Conservation (phyloP, 345 rosid species). For the Populus nigra region DNA sequence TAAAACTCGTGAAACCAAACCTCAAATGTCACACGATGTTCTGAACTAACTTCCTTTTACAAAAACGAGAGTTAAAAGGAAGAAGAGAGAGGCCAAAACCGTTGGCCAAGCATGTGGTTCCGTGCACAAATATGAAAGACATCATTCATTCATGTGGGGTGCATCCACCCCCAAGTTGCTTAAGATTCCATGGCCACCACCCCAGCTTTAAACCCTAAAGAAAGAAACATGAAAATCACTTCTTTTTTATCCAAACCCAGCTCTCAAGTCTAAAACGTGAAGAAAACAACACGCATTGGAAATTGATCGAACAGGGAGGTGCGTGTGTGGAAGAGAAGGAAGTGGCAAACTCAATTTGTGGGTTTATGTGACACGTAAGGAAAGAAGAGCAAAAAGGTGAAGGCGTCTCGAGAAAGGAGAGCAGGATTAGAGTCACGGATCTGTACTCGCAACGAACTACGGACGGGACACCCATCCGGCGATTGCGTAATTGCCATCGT, state of each 20-base stretch:
- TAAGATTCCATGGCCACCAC: too few species aligned
- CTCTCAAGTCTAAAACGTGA: not conserved
- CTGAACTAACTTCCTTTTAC: too few species aligned
- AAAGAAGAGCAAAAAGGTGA: not conserved
- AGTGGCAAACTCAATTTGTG: fast-evolving
- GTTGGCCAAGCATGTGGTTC: too few species aligned
- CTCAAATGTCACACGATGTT: too few species aligned
- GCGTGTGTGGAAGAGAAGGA: not conserved
- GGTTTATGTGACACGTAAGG: not conserved
- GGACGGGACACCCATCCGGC: slow-evolving; percentile 9
- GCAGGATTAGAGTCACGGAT: slow-evolving; percentile 24
- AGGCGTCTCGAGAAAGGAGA: not conserved
- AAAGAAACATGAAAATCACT: not conserved
- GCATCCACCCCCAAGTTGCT: too few species aligned
- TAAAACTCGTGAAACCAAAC: too few species aligned
- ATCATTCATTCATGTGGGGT: too few species aligned
- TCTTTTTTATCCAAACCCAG: not conserved
- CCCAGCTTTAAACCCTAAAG: not conserved
- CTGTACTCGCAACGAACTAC: slow-evolving; percentile 18
- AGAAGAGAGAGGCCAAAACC: too few species aligned
- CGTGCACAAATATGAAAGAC: too few species aligned
- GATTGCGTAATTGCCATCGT: slow-evolving; percentile 16
- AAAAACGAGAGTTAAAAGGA: too few species aligned
- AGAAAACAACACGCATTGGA: not conserved
- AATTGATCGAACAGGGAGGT: not conserved